A percentile compares a stretch with the other conserved stretches of the same genome.
phyloP scores from a whole-genome alignment of 139 green algal genomes.

The Coccomyxa sp. region DNA sequence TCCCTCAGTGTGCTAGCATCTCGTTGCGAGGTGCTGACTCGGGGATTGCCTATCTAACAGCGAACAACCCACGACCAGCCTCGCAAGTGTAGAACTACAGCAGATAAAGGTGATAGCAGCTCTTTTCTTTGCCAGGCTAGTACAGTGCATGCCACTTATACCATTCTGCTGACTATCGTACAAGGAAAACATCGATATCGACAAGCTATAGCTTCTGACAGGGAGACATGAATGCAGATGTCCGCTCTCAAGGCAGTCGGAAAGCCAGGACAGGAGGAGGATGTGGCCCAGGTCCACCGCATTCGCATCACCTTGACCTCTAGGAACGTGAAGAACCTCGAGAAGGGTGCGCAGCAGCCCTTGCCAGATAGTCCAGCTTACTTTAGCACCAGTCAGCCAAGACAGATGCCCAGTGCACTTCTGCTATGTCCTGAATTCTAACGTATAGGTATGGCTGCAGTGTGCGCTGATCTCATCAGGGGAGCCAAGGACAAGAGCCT shows the following conservation, averaged over 20 bases:
- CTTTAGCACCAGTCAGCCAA: neutral
- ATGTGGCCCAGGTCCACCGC: constrained; percentile 67
- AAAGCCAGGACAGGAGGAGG: constrained; percentile 75
- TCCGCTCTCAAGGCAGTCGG: constrained; percentile 11
- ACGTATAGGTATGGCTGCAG: constrained; percentile 31
- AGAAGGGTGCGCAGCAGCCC: constrained; percentile 76
- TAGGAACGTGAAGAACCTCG: constrained; percentile 92
- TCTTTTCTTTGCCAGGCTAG: no score
- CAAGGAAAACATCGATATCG: no score
- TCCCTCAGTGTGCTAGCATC: neutral
- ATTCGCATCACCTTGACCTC: constrained; percentile 99
- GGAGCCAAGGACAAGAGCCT: constrained; percentile 98
- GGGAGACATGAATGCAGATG: constrained; percentile 4
- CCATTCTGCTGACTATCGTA: no score
- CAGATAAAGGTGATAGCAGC: no score
- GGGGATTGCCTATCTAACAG: no score
- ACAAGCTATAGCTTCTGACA: no score
- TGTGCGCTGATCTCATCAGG: constrained; percentile 95
- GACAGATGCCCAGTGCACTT: neutral
- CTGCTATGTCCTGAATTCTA: neutral
- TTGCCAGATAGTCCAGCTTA: neutral
- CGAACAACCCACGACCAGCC: no score
- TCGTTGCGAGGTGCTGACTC: no score
- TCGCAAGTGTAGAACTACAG: no score
- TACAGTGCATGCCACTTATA: no score